Evolutionary conservation across 2,329 filamentous ascomycete species (phyloP).

Genomic region (Alternaria longipes): DNA sequence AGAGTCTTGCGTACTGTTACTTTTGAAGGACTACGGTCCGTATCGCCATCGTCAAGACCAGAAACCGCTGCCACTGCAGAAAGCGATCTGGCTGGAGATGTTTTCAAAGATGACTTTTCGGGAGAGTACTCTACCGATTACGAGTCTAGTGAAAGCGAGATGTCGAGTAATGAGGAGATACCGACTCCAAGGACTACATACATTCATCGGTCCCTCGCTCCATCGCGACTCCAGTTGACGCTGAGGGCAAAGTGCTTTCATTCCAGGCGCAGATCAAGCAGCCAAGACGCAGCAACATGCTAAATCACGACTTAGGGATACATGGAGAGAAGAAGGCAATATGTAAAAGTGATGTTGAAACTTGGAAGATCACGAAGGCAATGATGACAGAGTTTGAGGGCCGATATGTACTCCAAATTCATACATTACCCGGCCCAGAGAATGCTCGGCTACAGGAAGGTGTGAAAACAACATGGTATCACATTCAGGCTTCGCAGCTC

Average conservation of each 20-base stretch:
- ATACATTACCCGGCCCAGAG: conserved; percentile 35
- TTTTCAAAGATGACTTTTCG: no score
- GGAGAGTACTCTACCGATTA: neutral
- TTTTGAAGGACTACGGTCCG: neutral
- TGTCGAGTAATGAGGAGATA: neutral
- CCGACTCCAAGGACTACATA: no score
- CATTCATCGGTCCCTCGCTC: neutral
- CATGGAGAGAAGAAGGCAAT: neutral
- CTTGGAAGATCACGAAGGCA: conserved; percentile 37
- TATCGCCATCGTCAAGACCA: neutral
- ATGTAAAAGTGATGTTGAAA: conserved; percentile 23
- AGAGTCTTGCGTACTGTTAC: neutral
- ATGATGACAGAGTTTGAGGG: conserved; percentile 23
- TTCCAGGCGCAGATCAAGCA: conserved; percentile 29
- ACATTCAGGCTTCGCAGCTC: conserved; percentile 31
- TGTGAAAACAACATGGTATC: conserved; percentile 38
- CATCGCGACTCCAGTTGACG: conserved; percentile 25
- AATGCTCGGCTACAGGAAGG: conserved; percentile 13
- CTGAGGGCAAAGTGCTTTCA: conserved; percentile 36
- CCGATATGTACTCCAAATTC: conserved; percentile 31
- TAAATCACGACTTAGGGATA: neutral
- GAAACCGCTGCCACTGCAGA: neutral
- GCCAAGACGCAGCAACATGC: neutral
- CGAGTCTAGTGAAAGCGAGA: neutral
- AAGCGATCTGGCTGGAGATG: neutral